Percentiles rank a stretch among this genome's conserved stretches.
These are phyloP conservation scores for Phycomyces blakesleeanus DNA, from an alignment of 192 early-diverging fungal genomes.

Conservation along the genomic window DNA sequence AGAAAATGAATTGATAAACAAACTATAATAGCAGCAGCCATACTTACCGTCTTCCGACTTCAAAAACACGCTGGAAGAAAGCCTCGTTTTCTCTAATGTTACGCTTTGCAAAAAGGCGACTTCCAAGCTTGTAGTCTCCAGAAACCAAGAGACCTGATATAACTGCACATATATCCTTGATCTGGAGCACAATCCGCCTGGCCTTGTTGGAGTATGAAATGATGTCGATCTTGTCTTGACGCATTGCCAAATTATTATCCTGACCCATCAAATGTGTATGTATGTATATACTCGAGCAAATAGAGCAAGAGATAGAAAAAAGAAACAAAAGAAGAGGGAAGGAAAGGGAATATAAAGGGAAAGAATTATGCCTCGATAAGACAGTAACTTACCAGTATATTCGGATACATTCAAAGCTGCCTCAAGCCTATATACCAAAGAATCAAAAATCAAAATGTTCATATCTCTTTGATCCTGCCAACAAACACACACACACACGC, in stretches of 20 bases:
- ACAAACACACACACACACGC: too few relatives aligned
- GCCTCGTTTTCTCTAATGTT: conserved; percentile 63
- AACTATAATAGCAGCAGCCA: too few relatives aligned
- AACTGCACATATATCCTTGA: conserved; percentile 93
- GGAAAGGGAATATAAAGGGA: too few relatives aligned
- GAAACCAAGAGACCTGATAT: conserved; percentile 86
- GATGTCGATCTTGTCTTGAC: conserved; percentile 54
- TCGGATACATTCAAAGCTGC: conserved; percentile 88
- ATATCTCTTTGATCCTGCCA: background rate
- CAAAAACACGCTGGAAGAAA: conserved; percentile 71
- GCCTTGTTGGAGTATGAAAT: conserved; percentile 82
- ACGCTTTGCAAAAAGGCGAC: conserved; percentile 65
- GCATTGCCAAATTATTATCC: background rate
- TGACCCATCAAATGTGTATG: background rate
- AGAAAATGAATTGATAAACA: background rate
- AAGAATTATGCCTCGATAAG: too few relatives aligned
- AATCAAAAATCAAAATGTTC: too few relatives aligned
- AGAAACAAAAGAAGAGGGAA: too few relatives aligned
- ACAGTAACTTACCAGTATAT: conserved; percentile 48
- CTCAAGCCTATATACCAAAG: conserved; percentile 61
- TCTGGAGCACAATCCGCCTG: conserved; percentile 90
- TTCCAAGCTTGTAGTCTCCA: conserved; percentile 75
- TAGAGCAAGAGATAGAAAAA: too few relatives aligned
- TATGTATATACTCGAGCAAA: too few relatives aligned
- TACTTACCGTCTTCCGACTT: conserved; percentile 58